These are phyloP conservation scores for Houttuynia cordata DNA, from an alignment of 164 flowering plant genomes.

Conservation along the genomic window DNA sequence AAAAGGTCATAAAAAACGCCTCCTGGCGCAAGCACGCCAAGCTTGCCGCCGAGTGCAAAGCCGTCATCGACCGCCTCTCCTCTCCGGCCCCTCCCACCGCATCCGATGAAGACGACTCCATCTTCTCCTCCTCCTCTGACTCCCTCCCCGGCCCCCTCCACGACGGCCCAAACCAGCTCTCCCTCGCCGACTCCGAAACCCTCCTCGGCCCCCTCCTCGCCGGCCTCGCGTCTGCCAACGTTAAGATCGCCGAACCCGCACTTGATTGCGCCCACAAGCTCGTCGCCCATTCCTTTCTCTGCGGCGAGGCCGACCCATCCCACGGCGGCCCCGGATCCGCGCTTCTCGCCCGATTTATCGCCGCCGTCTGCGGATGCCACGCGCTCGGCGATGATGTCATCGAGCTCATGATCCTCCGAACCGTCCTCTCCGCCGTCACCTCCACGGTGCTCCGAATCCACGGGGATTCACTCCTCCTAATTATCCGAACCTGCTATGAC, in stretches of 20 bases:
- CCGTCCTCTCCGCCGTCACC: conserved; percentile 80
- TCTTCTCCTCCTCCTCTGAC: conserved; percentile 16
- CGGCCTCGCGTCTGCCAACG: conserved; percentile 46
- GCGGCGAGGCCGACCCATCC: conserved; percentile 78
- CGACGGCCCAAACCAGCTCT: conserved; percentile 42
- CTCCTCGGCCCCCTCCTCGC: conserved; percentile 63
- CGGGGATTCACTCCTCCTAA: conserved; percentile 81
- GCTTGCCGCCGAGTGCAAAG: conserved; percentile 75
- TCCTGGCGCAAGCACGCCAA: conserved; percentile 95
- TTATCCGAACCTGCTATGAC: conserved; percentile 93
- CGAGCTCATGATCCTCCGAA: conserved; percentile 63
- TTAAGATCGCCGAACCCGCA: conserved; percentile 82
- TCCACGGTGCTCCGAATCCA: conserved; percentile 72
- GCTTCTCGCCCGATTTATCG: conserved; percentile 50
- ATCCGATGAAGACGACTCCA: not conserved
- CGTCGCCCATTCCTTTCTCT: conserved; percentile 61
- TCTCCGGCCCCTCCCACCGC: conserved; percentile 5
- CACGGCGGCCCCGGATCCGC: conserved; percentile 45
- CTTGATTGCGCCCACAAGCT: conserved; percentile 76
- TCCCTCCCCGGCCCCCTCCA: conserved; percentile 60
- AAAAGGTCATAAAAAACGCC: conserved; percentile 77
- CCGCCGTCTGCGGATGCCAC: conserved; percentile 73
- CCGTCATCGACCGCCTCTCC: conserved; percentile 37
- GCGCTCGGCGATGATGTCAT: conserved; percentile 69
- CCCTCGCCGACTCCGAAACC: conserved; percentile 67